Conservation (phyloP, 1,284 basidiomycete genomes). For the Malassezia japonica region DNA sequence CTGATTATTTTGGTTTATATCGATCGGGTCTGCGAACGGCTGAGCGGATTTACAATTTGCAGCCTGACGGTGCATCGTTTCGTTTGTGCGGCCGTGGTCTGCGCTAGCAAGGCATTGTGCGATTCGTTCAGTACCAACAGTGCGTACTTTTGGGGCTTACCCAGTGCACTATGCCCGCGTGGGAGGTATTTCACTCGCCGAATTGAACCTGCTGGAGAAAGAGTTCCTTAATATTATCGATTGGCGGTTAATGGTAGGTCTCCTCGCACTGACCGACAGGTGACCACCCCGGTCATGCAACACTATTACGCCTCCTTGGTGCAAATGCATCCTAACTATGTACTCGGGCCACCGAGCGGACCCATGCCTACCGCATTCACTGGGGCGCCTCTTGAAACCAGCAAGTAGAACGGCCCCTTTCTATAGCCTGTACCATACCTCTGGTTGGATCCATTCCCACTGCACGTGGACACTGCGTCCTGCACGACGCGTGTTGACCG, state of each 20-base stretch:
- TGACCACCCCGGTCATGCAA: constrained; percentile 35
- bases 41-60: constrained; percentile 45
- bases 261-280: neutral
- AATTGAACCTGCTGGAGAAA: constrained; percentile 47
- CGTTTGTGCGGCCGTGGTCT: constrained; percentile 44
- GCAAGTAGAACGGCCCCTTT: no score
- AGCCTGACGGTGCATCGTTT: constrained; percentile 46
- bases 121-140: constrained; percentile 47
- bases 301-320: constrained; percentile 46
- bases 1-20: constrained; percentile 47
- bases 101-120: constrained; percentile 44
- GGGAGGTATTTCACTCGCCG: constrained; percentile 42
- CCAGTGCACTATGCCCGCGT: constrained; percentile 43
- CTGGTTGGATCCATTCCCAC: no score
- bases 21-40: constrained; percentile 42
- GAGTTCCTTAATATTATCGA: constrained; percentile 45
- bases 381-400: neutral
- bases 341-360: constrained; percentile 1
- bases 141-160: constrained; percentile 9
- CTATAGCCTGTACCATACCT: neutral
- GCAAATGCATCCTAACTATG: constrained; percentile 27
- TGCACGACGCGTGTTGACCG: no score
- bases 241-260: constrained; percentile 34
- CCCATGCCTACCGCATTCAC: constrained; percentile 14
- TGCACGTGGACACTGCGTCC: no score